A percentile compares a stretch with the other conserved stretches of the same genome.
Conservation (phyloP, 2,329 filamentous ascomycete species). For the Penicillium thymicola region DNA sequence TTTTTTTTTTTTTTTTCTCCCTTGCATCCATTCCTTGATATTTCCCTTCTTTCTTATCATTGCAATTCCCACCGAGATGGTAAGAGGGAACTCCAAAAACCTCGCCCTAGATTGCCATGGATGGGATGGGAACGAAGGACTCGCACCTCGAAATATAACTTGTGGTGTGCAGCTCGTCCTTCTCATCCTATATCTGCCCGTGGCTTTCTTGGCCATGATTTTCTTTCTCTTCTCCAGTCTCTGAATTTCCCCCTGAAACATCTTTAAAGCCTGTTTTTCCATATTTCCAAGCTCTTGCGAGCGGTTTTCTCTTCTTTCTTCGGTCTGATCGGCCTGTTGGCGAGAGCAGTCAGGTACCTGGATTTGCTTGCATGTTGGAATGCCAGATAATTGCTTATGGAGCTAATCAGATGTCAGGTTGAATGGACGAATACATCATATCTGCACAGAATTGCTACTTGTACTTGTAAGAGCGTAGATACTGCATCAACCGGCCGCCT, state of each 20-base stretch:
- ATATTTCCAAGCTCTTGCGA: slow-evolving; percentile 23
- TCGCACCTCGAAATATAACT: neutral
- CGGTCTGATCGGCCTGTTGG: neutral
- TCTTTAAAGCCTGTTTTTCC: slow-evolving; percentile 16
- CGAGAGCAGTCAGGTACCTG: neutral
- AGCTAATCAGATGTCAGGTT: neutral
- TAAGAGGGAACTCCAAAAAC: slow-evolving; percentile 1
- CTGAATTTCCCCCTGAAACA: neutral
- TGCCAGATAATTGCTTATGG: neutral
- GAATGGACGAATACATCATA: slow-evolving; percentile 2
- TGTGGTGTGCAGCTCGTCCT: neutral
- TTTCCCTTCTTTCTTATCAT: slow-evolving; percentile 10
- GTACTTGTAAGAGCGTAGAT: neutral
- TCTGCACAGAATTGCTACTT: neutral
- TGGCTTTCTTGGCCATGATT: neutral
- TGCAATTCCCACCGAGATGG: neutral
- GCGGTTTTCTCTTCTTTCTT: slow-evolving; percentile 6
- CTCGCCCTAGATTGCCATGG: neutral
- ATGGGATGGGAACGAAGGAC: neutral
- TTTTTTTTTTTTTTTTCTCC: neutral
- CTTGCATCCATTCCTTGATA: slow-evolving; percentile 18
- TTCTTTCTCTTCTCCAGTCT: slow-evolving; percentile 4
- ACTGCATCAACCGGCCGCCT: neutral
- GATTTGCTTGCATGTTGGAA: neutral
- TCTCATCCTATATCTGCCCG: neutral